phyloP scores from a whole-genome alignment of 2,329 filamentous ascomycete species.

The Penicillium frequentans region DNA sequence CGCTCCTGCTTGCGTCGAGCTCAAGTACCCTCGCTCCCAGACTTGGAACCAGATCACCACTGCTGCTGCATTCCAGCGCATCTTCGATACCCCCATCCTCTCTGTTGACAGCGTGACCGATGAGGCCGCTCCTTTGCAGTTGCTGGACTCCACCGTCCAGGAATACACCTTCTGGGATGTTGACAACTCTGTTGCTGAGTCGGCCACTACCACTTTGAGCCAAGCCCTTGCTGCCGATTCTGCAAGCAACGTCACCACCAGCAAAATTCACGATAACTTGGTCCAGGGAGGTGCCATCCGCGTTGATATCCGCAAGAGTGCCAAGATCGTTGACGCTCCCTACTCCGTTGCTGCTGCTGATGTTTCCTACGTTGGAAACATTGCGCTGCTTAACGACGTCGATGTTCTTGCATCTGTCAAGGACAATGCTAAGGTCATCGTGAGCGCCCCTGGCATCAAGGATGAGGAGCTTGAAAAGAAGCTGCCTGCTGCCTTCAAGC shows the following conservation, averaged over 20 bases:
- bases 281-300: constrained; percentile 75
- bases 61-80: constrained; percentile 46
- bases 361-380: constrained; percentile 73
- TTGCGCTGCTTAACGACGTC: constrained; percentile 76
- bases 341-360: constrained; percentile 80
- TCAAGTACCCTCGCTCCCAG: constrained; percentile 82
- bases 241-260: constrained; percentile 61
- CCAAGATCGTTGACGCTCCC: constrained; percentile 79
- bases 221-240: constrained; percentile 62
- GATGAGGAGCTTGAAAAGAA: constrained; percentile 88
- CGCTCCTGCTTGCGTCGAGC: constrained; percentile 68
- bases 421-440: constrained; percentile 67
- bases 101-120: constrained; percentile 27
- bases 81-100: constrained; percentile 44
- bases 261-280: constrained; percentile 62
- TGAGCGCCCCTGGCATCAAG: constrained; percentile 78
- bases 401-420: constrained; percentile 72
- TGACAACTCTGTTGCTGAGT: constrained; percentile 68
- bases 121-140: constrained; percentile 48
- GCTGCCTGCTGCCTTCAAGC: constrained; percentile 69
- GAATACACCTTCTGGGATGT: constrained; percentile 95
- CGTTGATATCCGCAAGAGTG: constrained; percentile 80
- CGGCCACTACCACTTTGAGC: constrained; percentile 63
- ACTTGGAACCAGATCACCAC: constrained; percentile 58
- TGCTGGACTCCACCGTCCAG: constrained; percentile 59